Base-by-base conservation (phyloP, 176 grass and related monocot species). In the Lolium multiflorum region DNA sequence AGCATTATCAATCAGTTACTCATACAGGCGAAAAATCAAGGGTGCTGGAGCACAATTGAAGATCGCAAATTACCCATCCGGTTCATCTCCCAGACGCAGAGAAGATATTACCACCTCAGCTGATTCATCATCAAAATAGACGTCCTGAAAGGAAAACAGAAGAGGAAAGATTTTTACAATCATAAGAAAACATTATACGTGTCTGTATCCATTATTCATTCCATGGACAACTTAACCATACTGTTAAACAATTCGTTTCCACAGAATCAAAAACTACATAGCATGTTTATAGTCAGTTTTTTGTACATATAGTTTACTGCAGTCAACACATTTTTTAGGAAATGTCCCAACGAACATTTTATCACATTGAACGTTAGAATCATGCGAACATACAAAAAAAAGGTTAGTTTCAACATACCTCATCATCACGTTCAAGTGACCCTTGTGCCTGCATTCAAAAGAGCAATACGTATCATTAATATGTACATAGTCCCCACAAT, bases 91-190 rank as follows among this genome's bases (percentile, higher is more conserved):
- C 76, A 99, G 48, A 71, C 90, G 90, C 37, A 99, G 81, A 49
- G 94, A 94, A 71, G 89, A 94, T 87, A 99, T 99, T 51, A 99
- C 94, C 25, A 99, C 94, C 78, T 99, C 94, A 68, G 94, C 97
- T 83, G 92, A 96, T 81, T 99, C 94, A 21, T 99, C 92, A 91
- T 96, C 92, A 79, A 97, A 99, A 81, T 99, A 99, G 84, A 96
- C 97, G 87, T 99, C 97, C 97, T 99, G 85, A 75, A 74, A 54
- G 62, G 54, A 16, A 74, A 39, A 38, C 56, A 38, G 15, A 59
- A 15, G 10, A 77, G 48, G 81, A 24, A 80, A 57, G 62, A 71
- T 38, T 48, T n/a, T 41, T 67, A n/a, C 11, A 69, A 13, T 83
- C 60, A 86, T 11, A 62, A 26, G 35, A 83, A 87, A 81, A 77